phyloP scores from a whole-genome alignment of 352 stramenopile genomes.

The Globisporangium radiosum region DNA sequence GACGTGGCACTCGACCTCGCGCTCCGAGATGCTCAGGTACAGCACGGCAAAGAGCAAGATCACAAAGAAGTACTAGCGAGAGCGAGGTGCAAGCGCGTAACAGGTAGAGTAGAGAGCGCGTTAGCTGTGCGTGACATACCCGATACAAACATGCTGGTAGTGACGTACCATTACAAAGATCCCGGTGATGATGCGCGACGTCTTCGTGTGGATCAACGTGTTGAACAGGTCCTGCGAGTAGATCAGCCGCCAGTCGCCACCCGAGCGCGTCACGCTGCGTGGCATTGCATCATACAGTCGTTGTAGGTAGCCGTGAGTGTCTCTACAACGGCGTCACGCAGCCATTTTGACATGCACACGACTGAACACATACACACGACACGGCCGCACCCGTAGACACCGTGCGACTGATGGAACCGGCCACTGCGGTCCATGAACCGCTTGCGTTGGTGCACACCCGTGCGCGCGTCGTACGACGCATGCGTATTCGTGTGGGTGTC shows the following conservation, averaged over 20 bases:
- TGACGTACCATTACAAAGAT: slow-evolving; percentile 62
- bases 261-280: slow-evolving; percentile 35
- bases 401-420: slow-evolving; percentile 64
- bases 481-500: background rate
- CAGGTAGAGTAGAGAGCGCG: no score
- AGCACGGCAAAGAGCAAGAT: slow-evolving; percentile 77
- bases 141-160: background rate
- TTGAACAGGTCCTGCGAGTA: slow-evolving; percentile 86
- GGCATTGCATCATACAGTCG: background rate
- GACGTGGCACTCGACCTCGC: slow-evolving; percentile 60
- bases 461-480: background rate
- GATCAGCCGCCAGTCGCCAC: slow-evolving; percentile 75
- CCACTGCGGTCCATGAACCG: slow-evolving; percentile 63
- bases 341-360: no score
- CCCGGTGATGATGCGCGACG: slow-evolving; percentile 67
- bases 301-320: slow-evolving; percentile 12
- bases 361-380: background rate
- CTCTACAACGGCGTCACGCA: background rate
- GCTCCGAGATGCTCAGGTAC: slow-evolving; percentile 65
- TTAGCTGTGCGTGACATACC: no score
- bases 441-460: background rate
- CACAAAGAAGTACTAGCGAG: slow-evolving; percentile 63
- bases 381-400: slow-evolving; percentile 54
- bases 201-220: slow-evolving; percentile 83
- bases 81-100: background rate